Evolutionary conservation across 1,284 basidiomycete genomes (phyloP).

Genomic region (Hortiboletus rubellus): DNA sequence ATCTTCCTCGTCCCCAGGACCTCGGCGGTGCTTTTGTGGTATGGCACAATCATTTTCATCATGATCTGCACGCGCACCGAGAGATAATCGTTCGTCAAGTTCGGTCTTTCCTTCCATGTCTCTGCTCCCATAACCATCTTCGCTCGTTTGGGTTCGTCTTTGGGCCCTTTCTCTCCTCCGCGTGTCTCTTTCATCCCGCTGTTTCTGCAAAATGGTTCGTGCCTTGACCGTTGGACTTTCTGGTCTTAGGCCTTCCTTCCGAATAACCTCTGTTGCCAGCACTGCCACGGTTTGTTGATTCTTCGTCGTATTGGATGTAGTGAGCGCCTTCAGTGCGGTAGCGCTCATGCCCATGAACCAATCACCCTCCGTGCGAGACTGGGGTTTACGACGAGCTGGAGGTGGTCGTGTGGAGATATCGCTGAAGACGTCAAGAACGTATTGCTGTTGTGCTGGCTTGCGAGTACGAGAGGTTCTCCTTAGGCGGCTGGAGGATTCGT

Average conservation of each 20-base stretch:
- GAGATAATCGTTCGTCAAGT: conserved; percentile 20
- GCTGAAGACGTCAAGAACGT: conserved; percentile 44
- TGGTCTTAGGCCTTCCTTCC: conserved; percentile 69
- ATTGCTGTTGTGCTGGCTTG: conserved; percentile 41
- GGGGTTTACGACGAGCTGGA: conserved; percentile 40
- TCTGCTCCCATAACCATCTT: conserved; percentile 32
- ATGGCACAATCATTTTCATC: conserved; percentile 35
- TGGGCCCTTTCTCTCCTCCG: conserved; percentile 67
- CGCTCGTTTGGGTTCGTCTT: conserved; percentile 54
- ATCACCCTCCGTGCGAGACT: conserved; percentile 41
- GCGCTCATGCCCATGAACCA: conserved; percentile 64
- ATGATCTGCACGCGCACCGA: conserved; percentile 31
- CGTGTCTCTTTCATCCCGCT: conserved; percentile 64
- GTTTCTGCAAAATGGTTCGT: conserved; percentile 66
- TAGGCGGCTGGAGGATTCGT: conserved; percentile 21
- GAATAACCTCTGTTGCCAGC: conserved; percentile 59
- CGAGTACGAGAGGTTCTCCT: conserved; percentile 57
- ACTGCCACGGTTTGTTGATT: conserved; percentile 63
- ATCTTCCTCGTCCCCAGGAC: conserved; percentile 81
- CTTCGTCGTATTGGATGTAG: conserved; percentile 63
- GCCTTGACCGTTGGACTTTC: conserved; percentile 79
- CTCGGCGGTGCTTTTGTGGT: conserved; percentile 51
- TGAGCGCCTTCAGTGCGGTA: conserved; percentile 65
- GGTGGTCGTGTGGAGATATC: conserved; percentile 35
- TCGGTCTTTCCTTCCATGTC: conserved; percentile 33